A percentile compares a stretch with the other conserved stretches of the same genome.
Conservation (phyloP, 2,329 filamentous ascomycete genomes). For the Coniochaeta ligniaria region DNA sequence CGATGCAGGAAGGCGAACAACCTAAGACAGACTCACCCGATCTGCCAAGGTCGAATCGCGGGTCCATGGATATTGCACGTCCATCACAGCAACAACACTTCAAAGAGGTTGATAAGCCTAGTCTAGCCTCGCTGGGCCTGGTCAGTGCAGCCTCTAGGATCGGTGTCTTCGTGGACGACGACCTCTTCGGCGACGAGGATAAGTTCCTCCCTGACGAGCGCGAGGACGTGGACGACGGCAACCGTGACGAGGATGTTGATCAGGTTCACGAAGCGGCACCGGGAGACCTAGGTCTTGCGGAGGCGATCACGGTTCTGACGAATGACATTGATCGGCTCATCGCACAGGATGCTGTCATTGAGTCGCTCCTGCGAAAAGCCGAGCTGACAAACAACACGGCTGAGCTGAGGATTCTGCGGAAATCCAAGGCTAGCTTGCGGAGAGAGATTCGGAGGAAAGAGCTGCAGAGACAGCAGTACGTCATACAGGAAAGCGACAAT, state of each 20-base stretch:
- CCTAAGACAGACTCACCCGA: constrained; percentile 51
- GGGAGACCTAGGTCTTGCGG: constrained; percentile 85
- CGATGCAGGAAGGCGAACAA: constrained; percentile 27
- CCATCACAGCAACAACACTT: constrained; percentile 13
- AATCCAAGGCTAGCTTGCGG: constrained; percentile 89
- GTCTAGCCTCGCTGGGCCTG: constrained; percentile 82
- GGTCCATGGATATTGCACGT: constrained; percentile 26
- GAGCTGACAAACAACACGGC: constrained; percentile 96
- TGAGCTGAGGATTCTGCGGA: constrained; percentile 83
- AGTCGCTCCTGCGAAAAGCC: constrained; percentile 86
- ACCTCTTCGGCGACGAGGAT: constrained; percentile 85
- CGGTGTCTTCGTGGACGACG: constrained; percentile 88
- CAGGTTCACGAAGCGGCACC: constrained; percentile 91
- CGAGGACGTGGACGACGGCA: constrained; percentile 58
- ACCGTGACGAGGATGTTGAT: constrained; percentile 60
- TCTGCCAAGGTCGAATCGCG: constrained; percentile 17
- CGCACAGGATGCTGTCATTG: constrained; percentile 83
- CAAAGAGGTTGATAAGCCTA: constrained; percentile 63
- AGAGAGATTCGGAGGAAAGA: constrained; percentile 91
- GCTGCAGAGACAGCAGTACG: constrained; percentile 92
- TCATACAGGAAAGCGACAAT: constrained; percentile 96
- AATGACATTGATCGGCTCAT: constrained; percentile 84
- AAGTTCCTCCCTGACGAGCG: constrained; percentile 81
- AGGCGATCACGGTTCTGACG: constrained; percentile 84
- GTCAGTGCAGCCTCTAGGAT: constrained; percentile 82